phyloP scores from a whole-genome alignment of 2,329 filamentous ascomycete species.

The Paraphoma sp. region DNA sequence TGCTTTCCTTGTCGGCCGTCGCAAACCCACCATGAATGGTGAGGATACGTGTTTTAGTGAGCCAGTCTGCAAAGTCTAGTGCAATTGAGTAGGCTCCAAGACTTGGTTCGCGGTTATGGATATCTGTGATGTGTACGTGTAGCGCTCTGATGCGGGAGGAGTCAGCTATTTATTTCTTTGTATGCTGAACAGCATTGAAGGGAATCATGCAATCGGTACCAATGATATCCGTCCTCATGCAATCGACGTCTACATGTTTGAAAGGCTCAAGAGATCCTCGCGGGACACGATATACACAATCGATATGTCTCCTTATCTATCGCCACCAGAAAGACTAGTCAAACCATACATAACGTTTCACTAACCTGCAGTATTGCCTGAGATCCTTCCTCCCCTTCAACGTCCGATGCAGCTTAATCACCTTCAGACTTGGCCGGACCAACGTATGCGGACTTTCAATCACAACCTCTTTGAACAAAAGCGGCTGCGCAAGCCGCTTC shows the following conservation, averaged over 20 bases:
- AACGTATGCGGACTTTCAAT: neutral
- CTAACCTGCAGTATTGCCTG: slow-evolving; percentile 9
- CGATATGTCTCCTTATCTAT: too few species aligned
- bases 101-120: neutral
- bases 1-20: neutral
- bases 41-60: neutral
- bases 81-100: neutral
- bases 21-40: neutral
- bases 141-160: neutral
- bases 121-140: neutral
- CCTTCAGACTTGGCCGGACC: neutral
- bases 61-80: neutral
- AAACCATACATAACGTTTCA: neutral
- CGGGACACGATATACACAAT: too few species aligned
- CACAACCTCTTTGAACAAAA: neutral
- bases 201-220: too few species aligned
- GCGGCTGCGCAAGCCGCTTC: neutral
- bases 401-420: slow-evolving; percentile 2
- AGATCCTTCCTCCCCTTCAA: neutral
- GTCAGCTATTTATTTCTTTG: neutral
- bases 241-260: too few species aligned
- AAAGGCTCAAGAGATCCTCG: too few species aligned
- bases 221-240: too few species aligned
- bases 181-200: neutral
- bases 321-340: neutral